Evolutionary conservation across 805 yeast genomes (phyloP).

Genomic region (Isabelozyma heimii): DNA sequence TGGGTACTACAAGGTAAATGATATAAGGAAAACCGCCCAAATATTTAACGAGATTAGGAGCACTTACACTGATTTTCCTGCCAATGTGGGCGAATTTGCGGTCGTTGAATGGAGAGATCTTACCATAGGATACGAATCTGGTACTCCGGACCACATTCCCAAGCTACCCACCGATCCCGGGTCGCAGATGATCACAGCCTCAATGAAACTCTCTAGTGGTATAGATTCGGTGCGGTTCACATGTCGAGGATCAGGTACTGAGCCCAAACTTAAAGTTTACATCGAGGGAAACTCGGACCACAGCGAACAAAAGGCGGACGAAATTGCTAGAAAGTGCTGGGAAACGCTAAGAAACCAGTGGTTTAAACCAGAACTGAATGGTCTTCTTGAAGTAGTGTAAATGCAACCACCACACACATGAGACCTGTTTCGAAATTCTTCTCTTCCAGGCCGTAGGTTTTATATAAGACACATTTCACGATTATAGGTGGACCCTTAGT

Average conservation of each 20-base stretch:
- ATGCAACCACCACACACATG: too few relatives aligned
- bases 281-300: slow-evolving; percentile 65
- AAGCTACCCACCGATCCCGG: slow-evolving; percentile 64
- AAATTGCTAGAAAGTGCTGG: slow-evolving; percentile 69
- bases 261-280: slow-evolving; percentile 89
- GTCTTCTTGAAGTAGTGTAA: slow-evolving; percentile 35
- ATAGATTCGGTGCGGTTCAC: slow-evolving; percentile 60
- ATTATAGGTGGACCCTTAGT: too few relatives aligned
- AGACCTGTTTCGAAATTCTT: too few relatives aligned
- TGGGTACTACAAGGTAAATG: slow-evolving; percentile 74
- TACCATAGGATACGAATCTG: slow-evolving; percentile 77
- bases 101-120: slow-evolving; percentile 78
- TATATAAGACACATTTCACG: too few relatives aligned
- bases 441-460: too few relatives aligned
- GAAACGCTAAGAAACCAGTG: slow-evolving; percentile 51
- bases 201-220: slow-evolving; percentile 24
- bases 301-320: slow-evolving; percentile 45
- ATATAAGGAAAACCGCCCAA: slow-evolving; percentile 45
- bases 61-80: slow-evolving; percentile 38
- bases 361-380: slow-evolving; percentile 60
- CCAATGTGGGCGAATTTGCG: slow-evolving; percentile 51
- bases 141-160: slow-evolving; percentile 57
- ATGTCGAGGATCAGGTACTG: slow-evolving; percentile 93
- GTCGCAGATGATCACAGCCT: slow-evolving; percentile 85
- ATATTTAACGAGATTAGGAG: slow-evolving; percentile 56